Evolutionary conservation across 2,329 filamentous ascomycete species (phyloP).

Genomic region (Fusarium sp.): DNA sequence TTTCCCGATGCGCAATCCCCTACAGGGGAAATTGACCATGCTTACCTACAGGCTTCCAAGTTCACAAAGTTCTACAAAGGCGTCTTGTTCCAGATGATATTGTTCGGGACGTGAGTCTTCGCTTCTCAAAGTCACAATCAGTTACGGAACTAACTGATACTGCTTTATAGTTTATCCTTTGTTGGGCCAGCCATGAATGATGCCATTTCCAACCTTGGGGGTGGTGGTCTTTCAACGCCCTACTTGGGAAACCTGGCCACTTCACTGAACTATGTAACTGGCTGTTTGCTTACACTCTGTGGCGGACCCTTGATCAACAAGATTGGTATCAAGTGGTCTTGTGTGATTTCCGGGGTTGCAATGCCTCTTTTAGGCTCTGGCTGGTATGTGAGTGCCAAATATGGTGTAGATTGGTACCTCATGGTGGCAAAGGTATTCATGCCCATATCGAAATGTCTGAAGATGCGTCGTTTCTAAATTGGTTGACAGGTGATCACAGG

Average conservation of each 20-base stretch:
- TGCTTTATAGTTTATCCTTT: not conserved
- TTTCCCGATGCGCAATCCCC: not conserved
- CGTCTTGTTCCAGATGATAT: conserved; percentile 6
- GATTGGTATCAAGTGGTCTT: conserved; percentile 15
- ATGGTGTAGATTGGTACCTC: conserved; percentile 10
- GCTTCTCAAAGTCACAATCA: too few species aligned
- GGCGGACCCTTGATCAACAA: conserved; percentile 1
- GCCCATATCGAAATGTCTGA: rapidly evolving
- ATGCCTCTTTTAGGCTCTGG: conserved; percentile 16
- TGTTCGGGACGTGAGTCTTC: not conserved
- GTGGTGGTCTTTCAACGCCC: not conserved
- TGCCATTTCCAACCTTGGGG: conserved; percentile 10
- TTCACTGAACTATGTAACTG: not conserved
- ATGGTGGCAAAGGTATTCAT: not conserved
- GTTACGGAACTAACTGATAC: rapidly evolving
- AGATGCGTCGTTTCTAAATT: rapidly evolving
- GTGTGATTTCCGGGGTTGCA: conserved; percentile 2
- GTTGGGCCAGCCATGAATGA: conserved; percentile 1
- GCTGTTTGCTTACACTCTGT: conserved; percentile 1
- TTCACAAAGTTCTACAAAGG: conserved; percentile 1
- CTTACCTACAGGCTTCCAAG: not conserved
- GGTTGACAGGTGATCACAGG: conserved; percentile 1
- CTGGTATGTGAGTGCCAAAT: conserved; percentile 10
- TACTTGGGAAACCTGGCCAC: conserved; percentile 1
- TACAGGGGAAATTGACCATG: not conserved